Conservation (phyloP, 331 rosid species). For the Quercus phellos region DNA sequence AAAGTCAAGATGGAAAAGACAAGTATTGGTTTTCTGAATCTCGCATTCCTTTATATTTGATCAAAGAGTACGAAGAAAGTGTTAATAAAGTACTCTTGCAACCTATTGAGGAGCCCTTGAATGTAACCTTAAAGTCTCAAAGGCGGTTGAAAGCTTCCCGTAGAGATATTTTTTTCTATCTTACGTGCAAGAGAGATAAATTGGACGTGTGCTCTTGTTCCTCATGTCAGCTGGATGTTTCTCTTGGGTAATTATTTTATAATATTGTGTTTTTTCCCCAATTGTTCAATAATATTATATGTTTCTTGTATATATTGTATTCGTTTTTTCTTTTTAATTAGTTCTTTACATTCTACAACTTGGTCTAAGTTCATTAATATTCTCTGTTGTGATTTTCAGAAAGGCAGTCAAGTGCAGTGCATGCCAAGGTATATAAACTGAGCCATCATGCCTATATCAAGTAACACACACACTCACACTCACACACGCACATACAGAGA, state of each 20-base stretch:
- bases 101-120: slow-evolving; percentile 37
- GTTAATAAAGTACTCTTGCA: slow-evolving; percentile 25
- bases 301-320: not conserved
- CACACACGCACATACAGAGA: too few species aligned
- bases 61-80: slow-evolving; percentile 72
- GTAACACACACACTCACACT: too few species aligned
- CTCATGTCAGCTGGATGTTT: slow-evolving; percentile 57
- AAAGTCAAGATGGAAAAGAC: slow-evolving; percentile 49
- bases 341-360: not conserved
- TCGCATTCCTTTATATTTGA: slow-evolving; percentile 75
- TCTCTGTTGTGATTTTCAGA: slow-evolving; percentile 51
- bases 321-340: not conserved
- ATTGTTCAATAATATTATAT: not conserved
- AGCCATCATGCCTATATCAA: not conserved
- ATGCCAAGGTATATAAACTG: slow-evolving; percentile 67
- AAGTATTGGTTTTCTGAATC: slow-evolving; percentile 84
- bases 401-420: slow-evolving; percentile 59
- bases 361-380: slow-evolving; percentile 13
- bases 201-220: slow-evolving; percentile 55
- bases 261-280: not conserved
- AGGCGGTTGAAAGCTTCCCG: slow-evolving; percentile 42
- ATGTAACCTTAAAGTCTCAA: slow-evolving; percentile 33
- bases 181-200: slow-evolving; percentile 80
- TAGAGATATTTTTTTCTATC: slow-evolving; percentile 72
- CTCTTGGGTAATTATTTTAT: slow-evolving; percentile 43